A percentile compares a stretch with the other conserved stretches of the same genome.
These are phyloP conservation scores for Leccinum disarticulatum DNA, from an alignment of 768 basidiomycete species.

Conservation along the genomic window DNA sequence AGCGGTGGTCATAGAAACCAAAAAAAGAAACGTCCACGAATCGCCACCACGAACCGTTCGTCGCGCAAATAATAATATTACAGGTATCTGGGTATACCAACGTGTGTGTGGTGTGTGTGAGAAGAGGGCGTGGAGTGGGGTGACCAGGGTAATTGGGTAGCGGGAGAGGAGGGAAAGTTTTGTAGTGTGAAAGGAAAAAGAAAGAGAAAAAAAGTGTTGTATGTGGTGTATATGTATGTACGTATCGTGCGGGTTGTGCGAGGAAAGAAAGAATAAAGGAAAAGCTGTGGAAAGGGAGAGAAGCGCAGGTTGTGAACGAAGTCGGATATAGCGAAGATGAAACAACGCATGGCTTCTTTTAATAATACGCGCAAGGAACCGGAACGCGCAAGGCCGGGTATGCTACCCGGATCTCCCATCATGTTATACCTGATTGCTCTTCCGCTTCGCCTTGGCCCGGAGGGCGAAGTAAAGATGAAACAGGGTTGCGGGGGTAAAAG, in stretches of 20 bases:
- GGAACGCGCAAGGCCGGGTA: neutral
- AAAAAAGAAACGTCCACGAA: neutral
- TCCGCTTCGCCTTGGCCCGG: slow-evolving; percentile 11
- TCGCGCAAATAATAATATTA: slow-evolving; percentile 36
- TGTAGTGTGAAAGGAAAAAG: slow-evolving; percentile 9
- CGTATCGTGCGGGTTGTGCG: neutral
- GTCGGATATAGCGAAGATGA: neutral
- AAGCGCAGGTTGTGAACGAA: neutral
- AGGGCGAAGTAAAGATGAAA: neutral
- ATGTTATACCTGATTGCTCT: slow-evolving; percentile 12
- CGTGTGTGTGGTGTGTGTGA: slow-evolving; percentile 13
- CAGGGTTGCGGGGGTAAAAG: neutral
- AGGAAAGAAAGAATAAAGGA: neutral
- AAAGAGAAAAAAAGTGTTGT: slow-evolving; percentile 12
- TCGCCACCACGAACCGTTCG: neutral
- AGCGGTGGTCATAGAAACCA: neutral
- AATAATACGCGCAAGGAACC: neutral
- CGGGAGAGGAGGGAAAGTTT: neutral
- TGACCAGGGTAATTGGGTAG: neutral
- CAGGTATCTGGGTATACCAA: slow-evolving; percentile 35
- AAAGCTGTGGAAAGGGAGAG: neutral
- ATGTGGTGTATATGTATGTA: neutral
- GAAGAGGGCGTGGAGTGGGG: neutral
- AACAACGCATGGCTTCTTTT: neutral
- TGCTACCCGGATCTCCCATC: slow-evolving; percentile 1